Base-by-base conservation (phyloP, 176 grass and related monocot genomes). In the Triticum urartu region DNA sequence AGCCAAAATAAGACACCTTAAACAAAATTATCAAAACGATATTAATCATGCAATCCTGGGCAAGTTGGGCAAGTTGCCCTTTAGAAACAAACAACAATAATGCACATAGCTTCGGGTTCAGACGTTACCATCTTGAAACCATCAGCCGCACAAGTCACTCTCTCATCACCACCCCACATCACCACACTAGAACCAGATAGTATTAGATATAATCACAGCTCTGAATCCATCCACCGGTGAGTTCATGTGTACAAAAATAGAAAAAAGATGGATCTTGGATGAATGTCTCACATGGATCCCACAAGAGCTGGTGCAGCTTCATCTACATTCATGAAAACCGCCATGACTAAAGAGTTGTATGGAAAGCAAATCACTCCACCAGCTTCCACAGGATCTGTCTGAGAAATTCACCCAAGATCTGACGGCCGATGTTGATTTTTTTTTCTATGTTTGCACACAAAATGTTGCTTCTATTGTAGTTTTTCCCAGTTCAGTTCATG, bases 61-160 rank as follows among this genome's bases (percentile, higher is more conserved):
- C 65, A 89, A 84, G 54, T 88, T 84, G 81, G 56, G 81, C 81
- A 84, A 89, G 59, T 80, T 78, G 82, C 32, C 24, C 21, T 63
- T 39, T 64, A 24, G 25, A 75, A 20, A 75, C 43, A 39, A 9
- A 13, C 32, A 5, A 5, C n/a, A 24, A 79, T 73, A 60, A 60
- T 22, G 38, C 50, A 42, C 15, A 21, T 22, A 35, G 43, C 3
- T 52, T 52, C 11, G 52, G 26, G 47, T 68, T 67, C 59, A 48
- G 30, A 64, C 11, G 17, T 87, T 42, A 43, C 42, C 1, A 43
- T 43, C 42, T 43, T 3, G 3, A 43, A 43, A 43, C 42, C 42
- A 43, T 43, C 42, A 43, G 42, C 42, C 42, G 0, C 42, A 43
- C 42, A 43, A 43, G 42, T 43, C 42, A 21, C 85, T n/a, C 14